Evolutionary conservation across 768 basidiomycete species (phyloP), one percentile per base, ranked within the genome.

Genomic region (Lactifluus pinguis): DNA sequence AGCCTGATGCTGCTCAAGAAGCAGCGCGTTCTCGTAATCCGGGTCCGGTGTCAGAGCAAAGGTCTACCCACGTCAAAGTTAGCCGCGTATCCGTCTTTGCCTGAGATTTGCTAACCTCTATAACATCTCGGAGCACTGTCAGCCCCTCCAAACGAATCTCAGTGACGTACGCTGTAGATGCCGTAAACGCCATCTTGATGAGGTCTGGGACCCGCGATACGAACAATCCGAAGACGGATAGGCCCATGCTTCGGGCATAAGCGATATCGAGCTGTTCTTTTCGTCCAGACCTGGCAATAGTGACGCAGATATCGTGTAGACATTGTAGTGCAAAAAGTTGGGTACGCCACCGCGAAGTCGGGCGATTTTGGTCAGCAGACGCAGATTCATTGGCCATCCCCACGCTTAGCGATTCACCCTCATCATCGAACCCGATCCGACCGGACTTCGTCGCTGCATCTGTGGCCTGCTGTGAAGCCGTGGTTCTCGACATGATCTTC

Each of bases 181-280:
- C 95, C 13, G 92, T 95, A 71, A 99, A 98, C 0, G 97, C 95
- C 87, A 98, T 97, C 74, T 83, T 91, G 73, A 99, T 95, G 59
- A 99, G 76, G 73, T 99, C 97, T 6, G 89, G 85, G 8, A 98
- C 84, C 19, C 94, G 83, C 17, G 88, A 86, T 42, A 90, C 87
- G 17, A 99, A 77, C 49, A 98, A 76, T 1, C 83, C 82, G 7
- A 80, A 76, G 4, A 78, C 69, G 2, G 81, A 74, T 7, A 89
- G 65, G 1, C 88, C 86, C 29, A 79, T 75, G 47, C 72, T 76
- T 49, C 83, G 77, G 2, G 92, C 94, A 64, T 84, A 79, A 2
- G 78, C 76, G 32, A 89, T 81, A 70, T 95, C 87, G 39, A 97
- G 76, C 67, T 98, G 93, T 68, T 99, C 94, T 62, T 78, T 79